Base-by-base conservation (phyloP, 495 filamentous ascomycete genomes). In the Hyaloscypha variabilis region DNA sequence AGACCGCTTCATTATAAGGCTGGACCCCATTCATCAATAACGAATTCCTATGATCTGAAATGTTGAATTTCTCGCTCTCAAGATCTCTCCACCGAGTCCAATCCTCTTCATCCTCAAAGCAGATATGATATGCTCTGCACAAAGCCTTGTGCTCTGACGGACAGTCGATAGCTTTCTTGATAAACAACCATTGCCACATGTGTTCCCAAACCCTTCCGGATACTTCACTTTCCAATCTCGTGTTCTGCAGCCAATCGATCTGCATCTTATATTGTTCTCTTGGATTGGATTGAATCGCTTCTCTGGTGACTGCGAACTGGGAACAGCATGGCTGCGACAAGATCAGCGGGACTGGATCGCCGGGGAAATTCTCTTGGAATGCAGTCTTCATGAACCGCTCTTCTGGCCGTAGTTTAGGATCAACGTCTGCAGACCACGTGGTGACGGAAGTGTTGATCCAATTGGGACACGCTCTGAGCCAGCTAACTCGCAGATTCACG, bases 261-360 rank as follows among this genome's bases (percentile, higher is more conserved):
- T 79, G 85, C 64, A 75, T 84, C 39, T 87, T 71, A 72, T 85
- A 93, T 17, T 84, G 82, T 3, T 81, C 77, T 42, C 76, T 78
- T 21, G 88, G 87, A 28, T 87, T 82, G 2, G 83, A 76, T 11
- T 76, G 82, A 46, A 88, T 78, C 1, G 82, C 82, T 46, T 83
- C 83, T n/a, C 77, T 77, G 14, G 84, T 85, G 10, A 87, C 73
- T 11, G 84, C 85, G 69, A 92, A 92, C 69, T 93, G 90, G 11
- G 87, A 87, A 72, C 90, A 92, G 78, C 80, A 90, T 60, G 30
- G 31, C 58, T 60, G 58, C 21, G 30, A 42, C 29, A 60, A 24
- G 30, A 28, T 60, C 13, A 2, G n/a, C 19, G 58, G 86, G 46
- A 86, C 77, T 3, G 68, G 26, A 19, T 63, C 34, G 14, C 58